Conservation (phyloP, 805 yeast species). For the Yarrowia sp. region DNA sequence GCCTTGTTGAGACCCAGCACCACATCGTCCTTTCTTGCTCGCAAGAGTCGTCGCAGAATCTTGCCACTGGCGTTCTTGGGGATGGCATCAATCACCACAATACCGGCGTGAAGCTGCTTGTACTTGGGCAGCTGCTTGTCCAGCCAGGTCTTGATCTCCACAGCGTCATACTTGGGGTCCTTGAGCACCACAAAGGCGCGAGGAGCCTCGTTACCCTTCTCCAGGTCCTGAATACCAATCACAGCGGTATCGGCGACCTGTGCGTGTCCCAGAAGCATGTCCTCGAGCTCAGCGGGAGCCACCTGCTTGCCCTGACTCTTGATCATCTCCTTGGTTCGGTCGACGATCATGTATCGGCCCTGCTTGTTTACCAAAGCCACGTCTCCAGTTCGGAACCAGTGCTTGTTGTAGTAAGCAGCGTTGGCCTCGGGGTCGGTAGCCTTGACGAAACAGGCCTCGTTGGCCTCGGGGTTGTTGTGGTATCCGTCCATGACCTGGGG, state of each 20-base stretch:
- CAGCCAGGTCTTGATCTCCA: constrained; percentile 43
- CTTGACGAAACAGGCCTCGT: constrained; percentile 14
- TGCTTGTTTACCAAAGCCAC: constrained; percentile 53
- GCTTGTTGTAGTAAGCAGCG: constrained; percentile 42
- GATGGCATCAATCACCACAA: constrained; percentile 75
- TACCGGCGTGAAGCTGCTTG: constrained; percentile 49
- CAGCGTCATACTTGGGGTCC: constrained; percentile 36
- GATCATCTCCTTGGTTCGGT: constrained; percentile 72
- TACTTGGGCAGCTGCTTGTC: constrained; percentile 46
- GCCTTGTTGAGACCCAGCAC: constrained; percentile 41
- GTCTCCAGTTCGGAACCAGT: constrained; percentile 62
- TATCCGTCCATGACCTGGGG: constrained; percentile 57
- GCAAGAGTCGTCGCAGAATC: constrained; percentile 85
- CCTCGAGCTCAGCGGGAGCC: constrained; percentile 47
- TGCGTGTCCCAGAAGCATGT: constrained; percentile 43
- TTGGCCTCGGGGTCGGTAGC: constrained; percentile 47
- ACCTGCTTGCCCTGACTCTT: constrained; percentile 53
- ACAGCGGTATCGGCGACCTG: constrained; percentile 45
- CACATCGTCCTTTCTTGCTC: constrained; percentile 55
- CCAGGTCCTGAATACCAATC: constrained; percentile 49
- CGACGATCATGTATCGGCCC: constrained; percentile 58
- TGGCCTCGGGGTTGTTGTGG: constrained; percentile 35
- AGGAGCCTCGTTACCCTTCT: constrained; percentile 45
- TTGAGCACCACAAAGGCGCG: constrained; percentile 44
- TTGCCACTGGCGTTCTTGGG: constrained; percentile 94